Percentiles rank a stretch among this genome's conserved stretches.
Evolutionary conservation across 176 grass and related monocot species (phyloP).

Genomic region (Oryza officinalis): DNA sequence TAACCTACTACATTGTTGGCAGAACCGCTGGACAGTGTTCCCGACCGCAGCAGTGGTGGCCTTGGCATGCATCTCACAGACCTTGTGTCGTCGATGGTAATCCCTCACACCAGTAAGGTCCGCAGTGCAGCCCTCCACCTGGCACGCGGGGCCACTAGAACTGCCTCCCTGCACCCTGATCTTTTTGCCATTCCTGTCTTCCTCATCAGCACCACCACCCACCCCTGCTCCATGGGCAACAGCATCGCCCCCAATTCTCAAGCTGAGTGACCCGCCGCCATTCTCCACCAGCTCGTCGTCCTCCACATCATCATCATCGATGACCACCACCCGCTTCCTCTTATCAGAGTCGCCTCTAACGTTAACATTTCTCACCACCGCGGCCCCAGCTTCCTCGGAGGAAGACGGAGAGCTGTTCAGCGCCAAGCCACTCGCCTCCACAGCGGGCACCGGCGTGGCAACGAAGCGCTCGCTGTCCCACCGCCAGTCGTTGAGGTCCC

Average conservation of each 20-base stretch:
- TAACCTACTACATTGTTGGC: slow-evolving; percentile 98
- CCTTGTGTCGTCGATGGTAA: slow-evolving; percentile 94
- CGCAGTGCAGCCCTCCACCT: slow-evolving; percentile 78
- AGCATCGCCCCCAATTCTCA: slow-evolving; percentile 43
- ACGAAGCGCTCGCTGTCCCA: slow-evolving; percentile 82
- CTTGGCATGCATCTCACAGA: slow-evolving; percentile 98
- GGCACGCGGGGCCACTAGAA: slow-evolving; percentile 58
- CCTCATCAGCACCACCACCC: slow-evolving; percentile 32
- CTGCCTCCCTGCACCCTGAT: slow-evolving; percentile 62
- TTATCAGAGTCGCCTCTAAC: slow-evolving; percentile 60
- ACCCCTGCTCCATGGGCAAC: neutral
- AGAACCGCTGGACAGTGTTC: slow-evolving; percentile 81
- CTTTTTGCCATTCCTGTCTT: slow-evolving; percentile 75
- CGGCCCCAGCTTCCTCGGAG: slow-evolving; percentile 47
- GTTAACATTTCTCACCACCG: slow-evolving; percentile 7
- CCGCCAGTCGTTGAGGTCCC: slow-evolving; percentile 94
- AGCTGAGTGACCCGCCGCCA: slow-evolving; percentile 39
- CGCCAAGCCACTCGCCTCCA: slow-evolving; percentile 1
- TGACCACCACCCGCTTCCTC: slow-evolving; percentile 58
- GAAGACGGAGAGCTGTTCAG: slow-evolving; percentile 62
- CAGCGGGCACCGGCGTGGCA: slow-evolving; percentile 43
- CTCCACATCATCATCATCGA: slow-evolving; percentile 37
- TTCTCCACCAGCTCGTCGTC: slow-evolving; percentile 31
- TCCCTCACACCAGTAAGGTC: slow-evolving; percentile 80
- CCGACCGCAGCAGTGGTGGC: slow-evolving; percentile 73